These are phyloP conservation scores for Xylariaceae sp. DNA, from an alignment of 2,329 filamentous ascomycete genomes.

Conservation along the genomic window DNA sequence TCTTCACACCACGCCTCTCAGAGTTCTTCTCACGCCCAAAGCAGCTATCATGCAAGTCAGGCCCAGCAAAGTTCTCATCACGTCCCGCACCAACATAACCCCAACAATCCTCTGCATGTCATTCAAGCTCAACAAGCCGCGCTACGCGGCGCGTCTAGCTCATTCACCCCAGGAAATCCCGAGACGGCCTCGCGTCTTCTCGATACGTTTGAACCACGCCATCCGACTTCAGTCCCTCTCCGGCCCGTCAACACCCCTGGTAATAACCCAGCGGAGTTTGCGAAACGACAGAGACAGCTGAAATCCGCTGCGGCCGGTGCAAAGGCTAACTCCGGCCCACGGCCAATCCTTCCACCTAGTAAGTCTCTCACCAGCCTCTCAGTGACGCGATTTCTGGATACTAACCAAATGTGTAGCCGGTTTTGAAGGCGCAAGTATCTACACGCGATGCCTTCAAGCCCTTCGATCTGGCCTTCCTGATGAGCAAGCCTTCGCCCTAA, in stretches of 20 bases:
- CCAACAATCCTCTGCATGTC: constrained; percentile 30
- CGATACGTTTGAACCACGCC: constrained; percentile 64
- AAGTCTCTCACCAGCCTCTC: constrained; percentile 34
- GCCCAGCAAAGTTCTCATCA: constrained; percentile 24
- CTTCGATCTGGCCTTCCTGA: constrained; percentile 71
- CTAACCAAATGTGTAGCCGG: constrained; percentile 38
- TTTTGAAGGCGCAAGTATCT: constrained; percentile 81
- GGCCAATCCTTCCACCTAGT: constrained; percentile 59
- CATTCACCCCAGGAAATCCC: constrained; percentile 49
- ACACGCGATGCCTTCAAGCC: constrained; percentile 78
- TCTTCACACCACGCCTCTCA: constrained; percentile 40
- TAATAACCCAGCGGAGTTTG: constrained; percentile 66
- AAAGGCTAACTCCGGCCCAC: constrained; percentile 36
- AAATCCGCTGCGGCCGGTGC: constrained; percentile 34
- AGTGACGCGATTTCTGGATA: background rate
- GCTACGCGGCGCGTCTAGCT: constrained; percentile 35
- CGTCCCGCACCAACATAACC: constrained; percentile 27
- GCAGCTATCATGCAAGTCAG: constrained; percentile 23
- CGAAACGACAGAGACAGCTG: constrained; percentile 47
- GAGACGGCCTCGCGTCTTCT: constrained; percentile 57
- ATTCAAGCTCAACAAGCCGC: constrained; percentile 32
- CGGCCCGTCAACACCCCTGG: constrained; percentile 70
- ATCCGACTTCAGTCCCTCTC: constrained; percentile 58
- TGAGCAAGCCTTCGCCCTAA: constrained; percentile 88
- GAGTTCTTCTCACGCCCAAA: constrained; percentile 20